Conservation (phyloP, 2,329 filamentous ascomycete genomes). For the Colletotrichum karsti region DNA sequence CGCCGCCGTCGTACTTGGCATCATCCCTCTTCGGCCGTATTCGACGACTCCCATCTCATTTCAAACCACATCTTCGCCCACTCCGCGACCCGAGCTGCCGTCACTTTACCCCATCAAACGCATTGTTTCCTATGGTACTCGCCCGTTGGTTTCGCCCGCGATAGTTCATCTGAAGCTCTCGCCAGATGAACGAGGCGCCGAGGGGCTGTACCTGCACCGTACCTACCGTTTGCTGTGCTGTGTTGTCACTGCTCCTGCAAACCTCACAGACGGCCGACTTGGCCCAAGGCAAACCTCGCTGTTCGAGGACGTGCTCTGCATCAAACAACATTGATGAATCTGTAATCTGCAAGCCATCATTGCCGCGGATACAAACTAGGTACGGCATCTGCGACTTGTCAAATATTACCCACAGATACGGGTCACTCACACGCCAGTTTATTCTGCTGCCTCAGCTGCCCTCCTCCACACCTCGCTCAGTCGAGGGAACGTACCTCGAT, state of each 20-base stretch:
- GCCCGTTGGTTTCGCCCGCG: no score
- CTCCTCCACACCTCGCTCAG: conserved; percentile 25
- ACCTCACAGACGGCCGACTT: neutral
- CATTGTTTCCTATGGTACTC: no score
- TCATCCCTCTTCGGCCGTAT: neutral
- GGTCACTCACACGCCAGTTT: conserved; percentile 3
- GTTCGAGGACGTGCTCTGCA: conserved; percentile 17
- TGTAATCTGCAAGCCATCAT: neutral
- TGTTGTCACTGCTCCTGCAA: neutral
- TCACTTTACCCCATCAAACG: no score
- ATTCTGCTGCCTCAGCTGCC: conserved; percentile 26
- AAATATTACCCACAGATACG: conserved; percentile 16
- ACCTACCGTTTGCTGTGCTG: neutral
- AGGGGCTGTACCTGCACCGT: conserved; percentile 19
- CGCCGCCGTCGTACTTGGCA: no score
- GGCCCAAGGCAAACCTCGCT: neutral
- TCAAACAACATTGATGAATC: neutral
- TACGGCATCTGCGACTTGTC: neutral
- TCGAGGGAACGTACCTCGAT: neutral
- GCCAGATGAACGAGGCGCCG: conserved; percentile 20
- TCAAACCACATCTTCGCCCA: neutral
- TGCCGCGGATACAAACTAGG: neutral
- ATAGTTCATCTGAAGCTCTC: neutral
- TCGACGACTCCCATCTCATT: neutral
- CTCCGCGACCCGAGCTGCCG: neutral